Base-by-base conservation (phyloP, 2,329 filamentous ascomycete genomes). In the Dothideomycetes sp. region DNA sequence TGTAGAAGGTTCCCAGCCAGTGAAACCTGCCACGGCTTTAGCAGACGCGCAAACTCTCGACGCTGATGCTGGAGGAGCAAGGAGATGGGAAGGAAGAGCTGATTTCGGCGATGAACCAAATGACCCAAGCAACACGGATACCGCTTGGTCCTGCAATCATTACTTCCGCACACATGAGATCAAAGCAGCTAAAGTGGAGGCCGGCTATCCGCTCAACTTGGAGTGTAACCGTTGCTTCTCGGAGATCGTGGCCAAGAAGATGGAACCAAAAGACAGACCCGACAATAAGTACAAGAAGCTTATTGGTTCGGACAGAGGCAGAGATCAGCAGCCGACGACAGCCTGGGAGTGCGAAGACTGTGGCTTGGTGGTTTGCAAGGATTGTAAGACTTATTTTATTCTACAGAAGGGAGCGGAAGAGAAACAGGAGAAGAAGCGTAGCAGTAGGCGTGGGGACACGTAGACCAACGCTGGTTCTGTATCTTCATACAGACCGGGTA, bases 131-230 rank as follows among this genome's bases (percentile, higher is more conserved):
- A 5, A 16, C 19, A 53, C 5, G 49, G 16, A 8, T n/a, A 43
- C 24, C 12, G 32, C 38, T n/a, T 55, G 54, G 52, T 47, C 47
- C 5, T 57, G 54, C 42, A 4, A 22, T 2, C 54, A 57, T 36
- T 2, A 18, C 4, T 54, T 49, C 40, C 14, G 16, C n/a, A 34
- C 18, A 4, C 49, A 45, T 31, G 9, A 34, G 2, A 30, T 40
- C 3, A 4, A 33, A 3, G 27, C 42, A 3, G 43, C 48, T 24
- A 39, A 35, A 3, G 22, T 41, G 32, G 36, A 50, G 19, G 42
- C 45, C 22, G 51, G 48, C 17, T 43, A 52, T 29, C 30, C 49
- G 3, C 36, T 29, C 4, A 31, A 34, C 16, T 43, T 49, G 41
- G 48, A 52, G 36, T 53, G 51, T 38, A 52, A 52, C 30, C 38